Conservation (phyloP, 1,139 yeast genomes). For the Diutina sp. region DNA sequence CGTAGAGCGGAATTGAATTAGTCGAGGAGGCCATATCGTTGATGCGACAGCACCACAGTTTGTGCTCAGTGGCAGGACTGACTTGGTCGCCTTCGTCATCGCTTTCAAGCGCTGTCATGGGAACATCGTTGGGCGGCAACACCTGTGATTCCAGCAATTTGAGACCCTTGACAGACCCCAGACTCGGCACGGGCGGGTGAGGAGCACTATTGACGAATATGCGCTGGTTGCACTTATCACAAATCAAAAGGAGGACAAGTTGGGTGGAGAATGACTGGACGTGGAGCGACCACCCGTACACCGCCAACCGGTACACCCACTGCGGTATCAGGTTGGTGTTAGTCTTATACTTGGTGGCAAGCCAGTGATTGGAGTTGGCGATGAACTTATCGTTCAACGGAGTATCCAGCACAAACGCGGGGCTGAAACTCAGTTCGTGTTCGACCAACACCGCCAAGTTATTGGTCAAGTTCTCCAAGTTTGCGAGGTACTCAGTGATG, state of each 20-base stretch:
- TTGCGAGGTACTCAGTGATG: not conserved
- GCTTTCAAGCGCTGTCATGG: not conserved
- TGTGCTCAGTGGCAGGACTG: not conserved
- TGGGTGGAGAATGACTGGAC: not conserved
- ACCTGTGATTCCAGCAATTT: not conserved
- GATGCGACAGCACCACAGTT: constrained; percentile 1
- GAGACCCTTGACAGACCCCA: not conserved
- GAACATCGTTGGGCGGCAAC: not conserved
- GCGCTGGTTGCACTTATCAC: not conserved
- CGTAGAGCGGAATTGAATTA: not conserved
- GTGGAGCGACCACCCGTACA: not conserved
- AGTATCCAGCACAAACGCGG: not conserved
- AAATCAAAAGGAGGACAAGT: not conserved
- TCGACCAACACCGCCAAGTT: not conserved
- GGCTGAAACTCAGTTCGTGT: not conserved
- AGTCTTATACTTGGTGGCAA: not conserved
- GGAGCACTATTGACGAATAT: not conserved
- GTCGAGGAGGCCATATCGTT: not conserved
- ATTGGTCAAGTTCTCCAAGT: not conserved
- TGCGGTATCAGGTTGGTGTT: not conserved
- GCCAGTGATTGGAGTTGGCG: not conserved
- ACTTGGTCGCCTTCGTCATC: not conserved
- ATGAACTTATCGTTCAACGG: not conserved
- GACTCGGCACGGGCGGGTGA: not conserved
- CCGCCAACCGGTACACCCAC: not conserved